Evolutionary conservation across 208 protist species (phyloP), one percentile per base, ranked within the genome.

Genomic region (Leishmania guyanensis): DNA sequence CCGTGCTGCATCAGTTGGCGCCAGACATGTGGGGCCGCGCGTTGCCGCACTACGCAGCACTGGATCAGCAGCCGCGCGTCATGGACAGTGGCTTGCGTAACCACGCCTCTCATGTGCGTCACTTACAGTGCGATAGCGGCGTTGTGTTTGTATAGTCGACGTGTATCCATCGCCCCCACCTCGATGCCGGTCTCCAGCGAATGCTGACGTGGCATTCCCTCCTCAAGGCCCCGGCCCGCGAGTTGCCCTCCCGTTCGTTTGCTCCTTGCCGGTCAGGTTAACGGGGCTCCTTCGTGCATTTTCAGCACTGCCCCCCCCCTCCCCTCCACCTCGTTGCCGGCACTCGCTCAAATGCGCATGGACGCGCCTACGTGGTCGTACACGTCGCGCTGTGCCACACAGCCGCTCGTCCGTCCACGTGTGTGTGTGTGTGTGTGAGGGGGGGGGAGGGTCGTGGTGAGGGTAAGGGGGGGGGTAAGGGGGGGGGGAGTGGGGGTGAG

Each of bases 21-120:
- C 87, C 87, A 9, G 87, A 90, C 68, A 69, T 90, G 81, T 90
- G 78, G 78, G 72, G 69, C 36, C 81, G 84, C 46, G 71, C 77
- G 5, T 56, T 85, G 84, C 87, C 84, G 39, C 70, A 50, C n/a
- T 88, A 84, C 77, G 86, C 86, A 26, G 84, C 74, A 4, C 9
- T 82, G 51, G 83, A 89, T 58, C 1, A n/a, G 29, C 53, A 71
- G 29, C 80, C 83, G 33, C 75, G 60, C 36, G 79, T 85, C 58
- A 84, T 89, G 80, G 86, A 89, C 50, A 60, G 75, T 64, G 69
- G 75, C 4, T 66, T 80, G 54, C 75, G 65, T 33, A 60, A 26
- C 56, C 36, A 51, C 56, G 74, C 82, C 12, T 81, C 82, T 8
- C 26, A n/a, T 0, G 78, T 80, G 73, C 62, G 73, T 9, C 71